phyloP scores from a whole-genome alignment of 768 basidiomycete genomes.

The Goffeauzyma gilvescens region DNA sequence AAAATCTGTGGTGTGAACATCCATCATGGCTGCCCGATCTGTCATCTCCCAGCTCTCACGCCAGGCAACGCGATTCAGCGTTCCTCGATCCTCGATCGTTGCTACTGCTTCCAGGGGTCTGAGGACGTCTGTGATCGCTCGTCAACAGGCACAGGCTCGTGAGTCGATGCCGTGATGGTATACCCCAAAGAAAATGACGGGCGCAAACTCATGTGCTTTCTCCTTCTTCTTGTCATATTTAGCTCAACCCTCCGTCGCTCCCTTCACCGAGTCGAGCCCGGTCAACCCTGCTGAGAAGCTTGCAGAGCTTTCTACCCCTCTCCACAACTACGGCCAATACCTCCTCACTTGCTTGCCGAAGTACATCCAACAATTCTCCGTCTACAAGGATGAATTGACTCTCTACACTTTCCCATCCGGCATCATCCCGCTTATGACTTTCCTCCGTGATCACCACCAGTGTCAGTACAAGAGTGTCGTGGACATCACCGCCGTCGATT shows the following conservation, averaged over 20 bases:
- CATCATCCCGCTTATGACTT: conserved; percentile 66
- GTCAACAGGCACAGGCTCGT: too few relatives aligned
- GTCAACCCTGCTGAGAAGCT: conserved; percentile 61
- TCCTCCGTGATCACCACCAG: conserved; percentile 85
- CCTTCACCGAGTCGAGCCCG: conserved; percentile 76
- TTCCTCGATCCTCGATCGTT: too few relatives aligned
- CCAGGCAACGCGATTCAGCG: too few relatives aligned
- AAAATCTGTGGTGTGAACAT: too few relatives aligned
- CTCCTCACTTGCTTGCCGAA: conserved; percentile 83
- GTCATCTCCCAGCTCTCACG: too few relatives aligned
- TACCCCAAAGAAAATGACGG: too few relatives aligned
- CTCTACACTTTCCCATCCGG: conserved; percentile 69
- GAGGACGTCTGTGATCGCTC: too few relatives aligned
- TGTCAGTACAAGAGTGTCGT: conserved; percentile 82
- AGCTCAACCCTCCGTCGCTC: conserved; percentile 35
- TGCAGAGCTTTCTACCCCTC: conserved; percentile 52
- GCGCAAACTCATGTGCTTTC: too few relatives aligned
- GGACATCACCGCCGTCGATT: conserved; percentile 92
- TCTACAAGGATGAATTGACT: conserved; percentile 84
- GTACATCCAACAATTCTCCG: conserved; percentile 93
- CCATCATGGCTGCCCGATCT: too few relatives aligned
- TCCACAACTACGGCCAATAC: conserved; percentile 87
- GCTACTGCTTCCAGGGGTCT: too few relatives aligned
- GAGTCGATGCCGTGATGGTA: too few relatives aligned
- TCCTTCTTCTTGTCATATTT: too few relatives aligned